Evolutionary conservation across 257 asterid genomes (phyloP).

Genomic region (Petunia axillaris): DNA sequence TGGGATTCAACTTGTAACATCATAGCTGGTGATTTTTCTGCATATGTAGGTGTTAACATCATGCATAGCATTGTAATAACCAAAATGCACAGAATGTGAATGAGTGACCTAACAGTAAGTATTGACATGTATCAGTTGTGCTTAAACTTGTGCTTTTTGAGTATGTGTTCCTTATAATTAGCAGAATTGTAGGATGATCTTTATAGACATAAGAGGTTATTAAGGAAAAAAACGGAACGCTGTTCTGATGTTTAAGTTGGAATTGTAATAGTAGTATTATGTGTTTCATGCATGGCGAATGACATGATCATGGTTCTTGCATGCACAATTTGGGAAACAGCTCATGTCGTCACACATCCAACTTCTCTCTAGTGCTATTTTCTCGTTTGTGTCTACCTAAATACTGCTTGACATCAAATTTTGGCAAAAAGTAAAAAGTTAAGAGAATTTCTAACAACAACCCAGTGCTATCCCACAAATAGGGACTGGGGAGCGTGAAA

Average conservation of each 20-base stretch:
- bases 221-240: background rate
- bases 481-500: too few species aligned
- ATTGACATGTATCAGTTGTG: conserved; percentile 16
- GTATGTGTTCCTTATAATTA: background rate
- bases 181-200: background rate
- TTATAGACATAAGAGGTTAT: background rate
- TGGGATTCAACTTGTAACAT: background rate
- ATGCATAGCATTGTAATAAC: conserved; percentile 12
- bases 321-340: conserved; percentile 31
- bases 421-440: too few species aligned
- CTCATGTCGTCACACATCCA: conserved; percentile 28
- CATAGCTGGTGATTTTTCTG: conserved; percentile 18
- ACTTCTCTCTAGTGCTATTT: conserved; percentile 19
- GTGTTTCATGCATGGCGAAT: conserved; percentile 39
- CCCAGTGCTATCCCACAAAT: too few species aligned
- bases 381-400: background rate
- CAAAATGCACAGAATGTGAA: conserved; percentile 20
- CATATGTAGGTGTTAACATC: conserved; percentile 16
- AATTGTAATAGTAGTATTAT: background rate
- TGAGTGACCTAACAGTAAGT: conserved; percentile 27
- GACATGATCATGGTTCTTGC: conserved; percentile 43
- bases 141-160: background rate
- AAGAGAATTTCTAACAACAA: too few species aligned
- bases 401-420: background rate
- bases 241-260: conserved; percentile 14